Conservation (phyloP, 2,329 filamentous ascomycete genomes). For the Cryphonectria parasitica region DNA sequence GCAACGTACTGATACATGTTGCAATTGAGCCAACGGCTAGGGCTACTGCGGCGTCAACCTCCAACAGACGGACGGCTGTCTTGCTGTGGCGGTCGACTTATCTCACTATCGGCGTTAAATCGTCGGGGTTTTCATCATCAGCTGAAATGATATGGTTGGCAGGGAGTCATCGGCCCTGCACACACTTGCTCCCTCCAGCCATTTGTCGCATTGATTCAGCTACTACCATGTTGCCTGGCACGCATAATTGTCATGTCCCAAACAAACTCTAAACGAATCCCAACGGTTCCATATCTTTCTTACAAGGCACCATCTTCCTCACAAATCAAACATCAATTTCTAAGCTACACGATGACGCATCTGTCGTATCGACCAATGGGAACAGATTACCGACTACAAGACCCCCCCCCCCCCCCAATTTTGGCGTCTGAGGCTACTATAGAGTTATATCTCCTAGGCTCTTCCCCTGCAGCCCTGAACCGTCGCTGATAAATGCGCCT, state of each 20-base stretch:
- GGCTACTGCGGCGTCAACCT: no score
- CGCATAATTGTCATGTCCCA: no score
- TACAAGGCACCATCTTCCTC: background rate
- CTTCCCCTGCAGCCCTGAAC: background rate
- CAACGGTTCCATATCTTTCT: background rate
- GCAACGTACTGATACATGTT: background rate
- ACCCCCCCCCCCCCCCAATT: background rate
- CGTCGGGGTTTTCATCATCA: background rate
- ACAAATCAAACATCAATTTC: constrained; percentile 17
- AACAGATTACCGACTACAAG: background rate
- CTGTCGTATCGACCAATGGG: constrained; percentile 12
- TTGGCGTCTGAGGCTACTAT: background rate
- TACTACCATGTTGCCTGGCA: background rate
- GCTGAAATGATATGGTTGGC: background rate
- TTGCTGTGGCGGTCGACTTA: background rate
- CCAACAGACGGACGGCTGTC: background rate
- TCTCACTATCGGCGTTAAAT: background rate
- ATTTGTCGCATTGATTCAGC: background rate
- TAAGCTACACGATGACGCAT: constrained; percentile 24
- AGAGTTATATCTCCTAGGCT: no score
- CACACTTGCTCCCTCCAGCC: no score
- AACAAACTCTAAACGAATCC: background rate
- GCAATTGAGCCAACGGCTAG: no score
- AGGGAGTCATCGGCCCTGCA: background rate
- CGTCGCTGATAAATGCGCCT: constrained; percentile 24